phyloP scores from a whole-genome alignment of 1,284 basidiomycete genomes.

The Tausonia pullulans region DNA sequence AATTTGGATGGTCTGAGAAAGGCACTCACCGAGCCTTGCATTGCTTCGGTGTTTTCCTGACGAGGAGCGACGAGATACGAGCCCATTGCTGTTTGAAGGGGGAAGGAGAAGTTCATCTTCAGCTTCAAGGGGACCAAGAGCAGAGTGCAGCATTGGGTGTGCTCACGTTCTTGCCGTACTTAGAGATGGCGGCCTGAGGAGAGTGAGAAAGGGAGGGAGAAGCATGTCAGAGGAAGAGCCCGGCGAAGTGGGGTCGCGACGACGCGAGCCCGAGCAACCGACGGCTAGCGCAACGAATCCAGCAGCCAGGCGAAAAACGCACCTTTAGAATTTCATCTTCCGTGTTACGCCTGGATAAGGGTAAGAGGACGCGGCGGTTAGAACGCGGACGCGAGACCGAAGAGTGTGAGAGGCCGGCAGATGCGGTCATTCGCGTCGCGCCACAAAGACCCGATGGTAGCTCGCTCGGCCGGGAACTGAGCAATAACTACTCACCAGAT shows the following conservation, averaged over 20 bases:
- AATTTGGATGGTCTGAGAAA: no score
- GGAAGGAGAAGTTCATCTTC: background rate
- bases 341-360: conserved; percentile 14
- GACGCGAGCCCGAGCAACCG: no score
- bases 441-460: background rate
- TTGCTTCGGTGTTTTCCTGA: conserved; percentile 98
- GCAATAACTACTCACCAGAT: conserved; percentile 4
- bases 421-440: background rate
- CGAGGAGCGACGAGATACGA: conserved; percentile 92
- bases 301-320: no score
- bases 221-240: no score
- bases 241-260: no score
- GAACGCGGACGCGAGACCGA: background rate
- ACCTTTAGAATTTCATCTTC: conserved; percentile 88
- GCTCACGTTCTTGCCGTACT: conserved; percentile 86
- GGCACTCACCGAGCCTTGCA: conserved; percentile 68
- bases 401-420: background rate
- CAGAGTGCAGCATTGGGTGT: background rate
- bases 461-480: background rate
- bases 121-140: background rate
- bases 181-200: conserved; percentile 70
- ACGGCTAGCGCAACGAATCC: no score
- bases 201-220: no score
- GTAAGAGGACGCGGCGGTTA: background rate
- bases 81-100: conserved; percentile 50